A percentile compares a stretch with the other conserved stretches of the same genome.
These are phyloP conservation scores for Suillus tomentosus DNA, from an alignment of 768 basidiomycete genomes.

Conservation along the genomic window DNA sequence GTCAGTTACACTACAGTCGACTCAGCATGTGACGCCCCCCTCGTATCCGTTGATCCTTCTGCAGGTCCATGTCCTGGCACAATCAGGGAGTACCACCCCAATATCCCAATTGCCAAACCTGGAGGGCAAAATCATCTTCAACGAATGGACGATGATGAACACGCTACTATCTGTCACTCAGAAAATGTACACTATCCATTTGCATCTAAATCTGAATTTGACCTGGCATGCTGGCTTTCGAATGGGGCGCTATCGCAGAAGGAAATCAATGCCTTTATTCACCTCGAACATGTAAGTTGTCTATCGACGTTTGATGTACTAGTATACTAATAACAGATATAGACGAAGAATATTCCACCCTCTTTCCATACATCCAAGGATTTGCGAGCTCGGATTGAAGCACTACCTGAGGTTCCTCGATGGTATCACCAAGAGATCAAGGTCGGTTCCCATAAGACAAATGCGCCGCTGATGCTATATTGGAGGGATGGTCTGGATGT, in stretches of 20 bases:
- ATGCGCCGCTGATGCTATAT: slow-evolving; percentile 5
- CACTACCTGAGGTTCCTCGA: slow-evolving; percentile 11
- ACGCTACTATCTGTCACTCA: not conserved
- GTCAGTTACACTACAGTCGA: not conserved
- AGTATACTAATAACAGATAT: not conserved
- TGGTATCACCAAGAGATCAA: slow-evolving; percentile 15
- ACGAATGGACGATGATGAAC: not conserved
- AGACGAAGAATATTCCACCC: not conserved
- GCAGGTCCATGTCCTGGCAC: not conserved
- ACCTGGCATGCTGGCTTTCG: slow-evolving; percentile 13
- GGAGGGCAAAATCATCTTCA: not conserved
- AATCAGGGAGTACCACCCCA: not conserved
- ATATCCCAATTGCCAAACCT: not conserved
- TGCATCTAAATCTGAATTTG: slow-evolving; percentile 5
- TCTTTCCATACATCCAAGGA: not conserved
- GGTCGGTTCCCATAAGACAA: slow-evolving; percentile 11
- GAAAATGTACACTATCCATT: slow-evolving; percentile 12
- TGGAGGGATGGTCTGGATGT: too few relatives aligned
- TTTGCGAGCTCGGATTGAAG: not conserved
- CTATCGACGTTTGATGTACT: not conserved
- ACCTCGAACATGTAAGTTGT: not conserved
- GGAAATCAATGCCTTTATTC: slow-evolving; percentile 9
- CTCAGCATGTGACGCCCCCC: not conserved
- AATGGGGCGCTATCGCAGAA: slow-evolving; percentile 5
- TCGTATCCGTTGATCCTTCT: not conserved